These are phyloP conservation scores for Anaeromyces robustus DNA, from an alignment of 192 early-diverging fungal species.

Conservation along the genomic window DNA sequence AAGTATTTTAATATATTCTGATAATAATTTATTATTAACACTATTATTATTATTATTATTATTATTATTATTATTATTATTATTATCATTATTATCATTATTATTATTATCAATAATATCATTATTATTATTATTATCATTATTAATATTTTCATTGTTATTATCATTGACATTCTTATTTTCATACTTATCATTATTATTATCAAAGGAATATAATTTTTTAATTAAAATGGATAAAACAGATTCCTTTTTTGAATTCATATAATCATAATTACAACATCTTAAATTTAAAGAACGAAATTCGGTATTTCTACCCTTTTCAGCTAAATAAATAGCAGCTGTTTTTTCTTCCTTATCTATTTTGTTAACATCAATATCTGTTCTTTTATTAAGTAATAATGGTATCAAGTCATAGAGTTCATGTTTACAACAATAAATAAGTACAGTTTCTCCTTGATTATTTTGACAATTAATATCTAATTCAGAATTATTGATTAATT, in stretches of 20 bases:
- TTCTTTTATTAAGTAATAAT: not conserved
- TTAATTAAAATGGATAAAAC: not conserved
- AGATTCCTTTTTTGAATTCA: not conserved
- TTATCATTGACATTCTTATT: no score
- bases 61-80: no score
- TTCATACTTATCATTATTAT: no score
- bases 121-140: no score
- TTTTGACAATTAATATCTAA: not conserved
- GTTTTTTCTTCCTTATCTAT: not conserved
- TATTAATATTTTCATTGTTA: no score
- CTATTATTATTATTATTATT: no score
- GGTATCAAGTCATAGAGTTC: not conserved
- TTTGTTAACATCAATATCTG: not conserved
- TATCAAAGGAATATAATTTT: not conserved
- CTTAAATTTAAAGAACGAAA: not conserved
- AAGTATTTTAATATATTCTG: no score
- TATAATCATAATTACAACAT: not conserved
- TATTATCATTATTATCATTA: no score
- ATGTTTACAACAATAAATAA: not conserved
- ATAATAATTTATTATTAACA: no score
- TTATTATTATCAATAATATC: no score
- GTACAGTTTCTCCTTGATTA: not conserved
- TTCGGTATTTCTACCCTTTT: not conserved
- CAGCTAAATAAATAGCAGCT: not conserved
- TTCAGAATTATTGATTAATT: no score